These are phyloP conservation scores for Wickerhamomyces sp. DNA, from an alignment of 1,139 yeast species.

Conservation along the genomic window DNA sequence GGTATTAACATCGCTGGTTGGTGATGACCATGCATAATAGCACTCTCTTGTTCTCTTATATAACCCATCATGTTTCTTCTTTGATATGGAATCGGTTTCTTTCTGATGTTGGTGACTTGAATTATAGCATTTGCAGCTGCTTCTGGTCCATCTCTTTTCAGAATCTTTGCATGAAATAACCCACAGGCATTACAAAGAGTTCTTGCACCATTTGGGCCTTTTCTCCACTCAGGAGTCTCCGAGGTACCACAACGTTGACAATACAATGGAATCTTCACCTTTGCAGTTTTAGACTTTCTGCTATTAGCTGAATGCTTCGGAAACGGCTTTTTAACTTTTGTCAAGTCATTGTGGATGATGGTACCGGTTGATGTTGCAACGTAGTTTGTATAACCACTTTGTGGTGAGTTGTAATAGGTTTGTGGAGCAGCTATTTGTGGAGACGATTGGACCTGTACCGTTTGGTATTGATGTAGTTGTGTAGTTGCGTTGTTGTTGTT, in stretches of 20 bases:
- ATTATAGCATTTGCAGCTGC: conserved; percentile 46
- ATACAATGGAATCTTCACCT: conserved; percentile 12
- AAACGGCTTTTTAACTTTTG: not conserved
- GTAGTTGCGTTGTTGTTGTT: no score
- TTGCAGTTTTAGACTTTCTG: conserved; percentile 3
- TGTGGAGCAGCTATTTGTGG: no score
- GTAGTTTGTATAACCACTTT: not conserved
- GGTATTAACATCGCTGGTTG: no score
- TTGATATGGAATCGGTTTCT: not conserved
- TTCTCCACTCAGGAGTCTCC: conserved; percentile 89
- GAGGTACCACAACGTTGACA: conserved; percentile 74
- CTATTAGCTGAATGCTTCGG: not conserved
- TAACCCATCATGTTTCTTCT: no score
- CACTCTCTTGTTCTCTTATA: no score
- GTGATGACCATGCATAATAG: no score
- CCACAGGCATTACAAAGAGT: conserved; percentile 92
- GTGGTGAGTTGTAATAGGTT: no score
- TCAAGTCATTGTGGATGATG: not conserved
- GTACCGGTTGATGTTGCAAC: not conserved
- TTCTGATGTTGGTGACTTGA: conserved; percentile 14
- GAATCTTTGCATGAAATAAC: conserved; percentile 68
- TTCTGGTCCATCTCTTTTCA: conserved; percentile 60
- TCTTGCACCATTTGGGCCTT: conserved; percentile 83
- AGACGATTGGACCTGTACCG: no score
- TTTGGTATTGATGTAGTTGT: no score